Evolutionary conservation across 257 asterid genomes (phyloP), one percentile per base, ranked within the genome.

Genomic region (Buddleja alternifolia): DNA sequence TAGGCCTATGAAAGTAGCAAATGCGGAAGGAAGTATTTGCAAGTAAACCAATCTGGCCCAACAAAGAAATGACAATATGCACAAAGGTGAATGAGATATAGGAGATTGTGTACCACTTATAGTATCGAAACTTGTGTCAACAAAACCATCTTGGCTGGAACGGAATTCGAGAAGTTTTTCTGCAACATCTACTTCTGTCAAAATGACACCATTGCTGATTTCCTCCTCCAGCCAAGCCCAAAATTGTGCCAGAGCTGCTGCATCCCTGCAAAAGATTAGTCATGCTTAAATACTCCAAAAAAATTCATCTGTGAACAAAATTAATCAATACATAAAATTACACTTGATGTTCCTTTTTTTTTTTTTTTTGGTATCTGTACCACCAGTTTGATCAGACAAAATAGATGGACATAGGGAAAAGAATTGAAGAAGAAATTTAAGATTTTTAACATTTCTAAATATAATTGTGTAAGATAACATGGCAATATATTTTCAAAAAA

Each of bases 151-250:
- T 77, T 91, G 97, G 81, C 66, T 80, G 29, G 96, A 84, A 34
- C 97, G 99, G 76, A 94, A 89, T 72, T 91, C 91, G 74, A 88
- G 89, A 80, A 91, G 96, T 77, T 89, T 83, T 71, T 85, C 90
- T 0, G 90, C 85, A 60, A 84, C 99, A 68, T 90, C 96, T 63
- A 88, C 82, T 83, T 94, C 99, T 23, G 96, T 89, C 74, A 91
- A 81, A 66, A 76, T 53, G 25, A 67, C 85, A 75, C 73, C 86
- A 46, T 66, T 80, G 47, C 68, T 29, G 37, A 94, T 83, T 81
- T 89, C 90, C 57, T 87, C 92, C 86, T 94, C 99, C 73, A 94
- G 82, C 96, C 99, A 94, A 20, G 87, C 84, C 96, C 97, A 94
- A 75, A 94, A 91, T 45, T 91, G 90, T 54, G 96, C 96, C 68